A percentile compares a stretch with the other conserved stretches of the same genome.
Evolutionary conservation across 176 grass and related monocot genomes (phyloP).

Genomic region (Phragmites australis): DNA sequence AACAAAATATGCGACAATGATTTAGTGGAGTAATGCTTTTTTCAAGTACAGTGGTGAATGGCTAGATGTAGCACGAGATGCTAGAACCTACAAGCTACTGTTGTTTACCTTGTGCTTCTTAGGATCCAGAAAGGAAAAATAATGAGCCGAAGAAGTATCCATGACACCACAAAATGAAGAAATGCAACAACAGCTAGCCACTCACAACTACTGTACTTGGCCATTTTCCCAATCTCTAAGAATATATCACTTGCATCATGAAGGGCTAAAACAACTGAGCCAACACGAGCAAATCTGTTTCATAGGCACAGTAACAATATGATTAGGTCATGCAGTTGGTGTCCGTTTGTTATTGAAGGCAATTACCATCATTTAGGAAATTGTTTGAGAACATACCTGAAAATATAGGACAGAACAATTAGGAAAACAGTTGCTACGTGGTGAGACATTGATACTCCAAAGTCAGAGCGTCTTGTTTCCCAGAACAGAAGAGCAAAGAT

Average conservation of each 20-base stretch:
- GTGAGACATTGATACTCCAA: constrained; percentile 88
- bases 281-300: constrained; percentile 77
- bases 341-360: constrained; percentile 19
- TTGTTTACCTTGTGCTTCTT: constrained; percentile 84
- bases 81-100: constrained; percentile 1
- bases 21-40: neutral
- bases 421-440: constrained; percentile 77
- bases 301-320: constrained; percentile 24
- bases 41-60: constrained; percentile 4
- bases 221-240: constrained; percentile 86
- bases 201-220: constrained; percentile 86
- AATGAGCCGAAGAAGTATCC: constrained; percentile 80
- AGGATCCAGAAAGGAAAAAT: constrained; percentile 91
- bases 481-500: constrained; percentile 93
- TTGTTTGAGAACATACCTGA: constrained; percentile 51
- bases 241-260: constrained; percentile 95
- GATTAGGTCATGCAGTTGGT: constrained; percentile 15
- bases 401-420: constrained; percentile 84
- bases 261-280: constrained; percentile 75
- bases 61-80: constrained; percentile 11
- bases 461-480: constrained; percentile 85
- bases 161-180: constrained; percentile 77
- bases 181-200: constrained; percentile 59
- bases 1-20: constrained; percentile 6
- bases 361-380: neutral